Percentiles rank a stretch among this genome's conserved stretches.
Evolutionary conservation across 2,329 filamentous ascomycete species (phyloP).

Genomic region (Talaromyces sp.): DNA sequence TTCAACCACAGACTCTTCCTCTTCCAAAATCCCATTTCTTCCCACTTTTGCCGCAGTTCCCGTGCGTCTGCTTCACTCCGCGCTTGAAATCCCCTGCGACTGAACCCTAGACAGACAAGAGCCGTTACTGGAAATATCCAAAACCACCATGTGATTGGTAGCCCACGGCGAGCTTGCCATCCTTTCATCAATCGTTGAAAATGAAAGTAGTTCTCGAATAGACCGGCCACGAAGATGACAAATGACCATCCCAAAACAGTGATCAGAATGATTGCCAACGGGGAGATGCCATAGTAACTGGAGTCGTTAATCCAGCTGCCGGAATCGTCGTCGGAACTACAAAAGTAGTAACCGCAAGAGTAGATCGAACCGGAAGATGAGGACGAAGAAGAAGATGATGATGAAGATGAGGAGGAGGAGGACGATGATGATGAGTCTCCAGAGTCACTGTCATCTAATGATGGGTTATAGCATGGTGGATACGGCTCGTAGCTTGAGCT

Average conservation of each 20-base stretch:
- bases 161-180: conserved; percentile 30
- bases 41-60: conserved; percentile 24
- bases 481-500: conserved; percentile 18
- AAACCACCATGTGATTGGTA: conserved; percentile 28
- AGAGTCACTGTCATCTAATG: conserved; percentile 3
- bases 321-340: conserved; percentile 15
- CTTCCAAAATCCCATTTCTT: conserved; percentile 21
- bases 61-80: conserved; percentile 25
- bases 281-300: conserved; percentile 21
- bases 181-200: conserved; percentile 31
- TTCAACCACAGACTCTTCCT: conserved; percentile 25
- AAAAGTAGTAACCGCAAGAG: conserved; percentile 7
- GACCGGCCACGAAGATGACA: conserved; percentile 24
- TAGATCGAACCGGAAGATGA: neutral
- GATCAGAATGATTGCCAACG: conserved; percentile 24
- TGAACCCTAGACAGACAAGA: conserved; percentile 21
- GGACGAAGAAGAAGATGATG: neutral
- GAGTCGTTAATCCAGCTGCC: conserved; percentile 21
- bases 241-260: conserved; percentile 25
- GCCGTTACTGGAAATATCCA: conserved; percentile 20
- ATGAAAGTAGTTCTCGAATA: conserved; percentile 28
- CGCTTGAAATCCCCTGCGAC: conserved; percentile 26
- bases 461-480: conserved; percentile 12
- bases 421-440: conserved; percentile 5
- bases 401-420: neutral